These are phyloP conservation scores for Monosporascus sp. DNA, from an alignment of 2,329 filamentous ascomycete species.

Conservation along the genomic window DNA sequence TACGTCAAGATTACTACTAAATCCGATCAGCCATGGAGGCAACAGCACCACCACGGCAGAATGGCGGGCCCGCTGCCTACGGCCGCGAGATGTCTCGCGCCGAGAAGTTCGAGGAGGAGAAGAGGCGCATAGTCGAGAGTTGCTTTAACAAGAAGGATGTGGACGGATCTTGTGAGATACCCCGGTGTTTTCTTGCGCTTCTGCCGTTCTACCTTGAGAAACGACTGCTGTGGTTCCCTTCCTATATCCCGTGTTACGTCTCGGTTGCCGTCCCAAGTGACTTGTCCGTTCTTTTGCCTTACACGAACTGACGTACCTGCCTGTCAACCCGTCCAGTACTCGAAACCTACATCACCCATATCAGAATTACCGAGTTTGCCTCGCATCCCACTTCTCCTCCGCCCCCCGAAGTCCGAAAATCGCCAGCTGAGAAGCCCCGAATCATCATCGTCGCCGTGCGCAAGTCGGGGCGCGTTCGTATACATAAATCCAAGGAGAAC, in stretches of 20 bases:
- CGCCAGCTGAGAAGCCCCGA: slow-evolving; percentile 77
- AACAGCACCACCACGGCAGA: slow-evolving; percentile 13
- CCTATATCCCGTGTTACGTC: background rate
- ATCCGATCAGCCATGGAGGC: slow-evolving; percentile 18
- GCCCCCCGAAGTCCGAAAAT: slow-evolving; percentile 65
- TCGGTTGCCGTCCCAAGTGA: background rate
- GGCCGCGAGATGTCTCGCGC: slow-evolving; percentile 46
- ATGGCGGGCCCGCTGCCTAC: slow-evolving; percentile 26
- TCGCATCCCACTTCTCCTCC: slow-evolving; percentile 77
- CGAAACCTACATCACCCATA: slow-evolving; percentile 98
- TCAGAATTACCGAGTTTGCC: slow-evolving; percentile 83
- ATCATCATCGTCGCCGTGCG: slow-evolving; percentile 91
- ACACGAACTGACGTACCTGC: slow-evolving; percentile 6
- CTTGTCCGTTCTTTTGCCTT: slow-evolving; percentile 8
- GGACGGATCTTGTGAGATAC: slow-evolving; percentile 71
- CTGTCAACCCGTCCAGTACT: slow-evolving; percentile 45
- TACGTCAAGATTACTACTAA: slow-evolving; percentile 1
- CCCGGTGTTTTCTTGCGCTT: too few relatives aligned
- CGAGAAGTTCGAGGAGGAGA: slow-evolving; percentile 94
- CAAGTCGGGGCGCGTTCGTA: slow-evolving; percentile 84
- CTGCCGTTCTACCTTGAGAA: too few relatives aligned
- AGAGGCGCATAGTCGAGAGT: slow-evolving; percentile 86
- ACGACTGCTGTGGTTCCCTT: background rate
- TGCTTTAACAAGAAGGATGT: slow-evolving; percentile 88
- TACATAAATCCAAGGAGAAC: slow-evolving; percentile 98